phyloP scores from a whole-genome alignment of 2,329 filamentous ascomycete genomes.

The Aspergillus hortae region DNA sequence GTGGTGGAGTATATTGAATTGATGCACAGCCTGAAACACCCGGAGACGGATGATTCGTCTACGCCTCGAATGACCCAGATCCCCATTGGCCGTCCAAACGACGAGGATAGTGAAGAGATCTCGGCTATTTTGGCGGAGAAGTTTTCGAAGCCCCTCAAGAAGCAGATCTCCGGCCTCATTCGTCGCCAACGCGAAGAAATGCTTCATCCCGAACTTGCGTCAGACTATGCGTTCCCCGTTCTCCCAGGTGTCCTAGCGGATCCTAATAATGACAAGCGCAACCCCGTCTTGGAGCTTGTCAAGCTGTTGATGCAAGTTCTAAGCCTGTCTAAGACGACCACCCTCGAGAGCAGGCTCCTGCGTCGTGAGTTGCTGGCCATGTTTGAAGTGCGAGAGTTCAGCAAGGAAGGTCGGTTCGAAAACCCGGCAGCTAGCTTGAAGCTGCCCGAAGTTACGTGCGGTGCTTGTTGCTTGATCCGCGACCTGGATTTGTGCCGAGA shows the following conservation, averaged over 20 bases:
- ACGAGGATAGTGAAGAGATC: constrained; percentile 57
- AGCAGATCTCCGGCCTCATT: constrained; percentile 78
- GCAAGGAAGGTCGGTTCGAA: constrained; percentile 76
- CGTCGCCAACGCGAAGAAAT: constrained; percentile 83
- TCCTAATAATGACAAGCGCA: constrained; percentile 58
- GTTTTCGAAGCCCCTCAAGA: constrained; percentile 87
- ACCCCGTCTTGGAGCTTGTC: constrained; percentile 83
- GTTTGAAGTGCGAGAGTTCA: constrained; percentile 94
- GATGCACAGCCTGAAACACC: constrained; percentile 83
- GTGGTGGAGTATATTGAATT: constrained; percentile 90
- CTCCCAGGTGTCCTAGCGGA: constrained; percentile 55
- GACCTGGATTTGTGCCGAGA: constrained; percentile 93
- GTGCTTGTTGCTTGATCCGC: constrained; percentile 82
- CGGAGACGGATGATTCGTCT: constrained; percentile 59
- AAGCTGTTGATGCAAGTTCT: constrained; percentile 92
- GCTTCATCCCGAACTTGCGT: constrained; percentile 79
- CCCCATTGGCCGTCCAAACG: constrained; percentile 54
- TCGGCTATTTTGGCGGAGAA: constrained; percentile 70
- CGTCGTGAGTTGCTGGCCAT: constrained; percentile 84
- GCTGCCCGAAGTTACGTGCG: constrained; percentile 75
- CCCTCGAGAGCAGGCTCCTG: constrained; percentile 79
- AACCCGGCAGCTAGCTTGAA: constrained; percentile 77
- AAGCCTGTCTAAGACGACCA: constrained; percentile 84
- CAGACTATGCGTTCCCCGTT: constrained; percentile 79
- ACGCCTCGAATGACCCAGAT: constrained; percentile 59